Evolutionary conservation across 2,329 filamentous ascomycete genomes (phyloP), one percentile per base, ranked within the genome.

Genomic region (Sporothrix dimorphospora): DNA sequence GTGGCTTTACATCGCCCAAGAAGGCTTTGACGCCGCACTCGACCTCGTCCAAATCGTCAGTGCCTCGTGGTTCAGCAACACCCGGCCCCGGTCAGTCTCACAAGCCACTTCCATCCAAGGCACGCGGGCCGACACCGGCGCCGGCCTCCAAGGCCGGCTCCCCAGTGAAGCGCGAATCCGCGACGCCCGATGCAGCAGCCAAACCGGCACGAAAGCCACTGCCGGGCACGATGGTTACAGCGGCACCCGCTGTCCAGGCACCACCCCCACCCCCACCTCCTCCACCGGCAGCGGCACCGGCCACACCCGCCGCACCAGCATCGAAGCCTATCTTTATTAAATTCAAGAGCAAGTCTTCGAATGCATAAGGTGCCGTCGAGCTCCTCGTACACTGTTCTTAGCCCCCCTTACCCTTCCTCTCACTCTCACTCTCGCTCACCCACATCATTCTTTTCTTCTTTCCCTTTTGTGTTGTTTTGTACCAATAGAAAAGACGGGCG

Each of bases 261-360:
- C 59, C 27, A 9, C 14, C 34, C n/a, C 59, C 27, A 9, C 14
- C 34, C n/a, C 19, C 38, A 42, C 19, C 59, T 7, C 57, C 57
- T 30, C 19, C 57, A 9, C 27, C 55, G 27, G 57, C 57, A 42
- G 38, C 57, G 12, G 40, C 70, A 34, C 9, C 72, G 1, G 61
- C 72, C 7, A 63, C 69, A 21, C 40, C 72, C 1, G 24, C 69
- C 3, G 27, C 68, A 14, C 66, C 74, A 6, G 45, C 51, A 11
- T 66, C 68, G 27, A 75, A 74, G 34, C 70, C 71, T 1, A 75
- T 76, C 11, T 55, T 76, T 11, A 75, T 75, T 42, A 76, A 74
- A 66, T 74, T 76, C 51, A 76, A 76, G 74, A 69, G 71, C 19
- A 76, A 76, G 69, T 38, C 73, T n/a, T 69, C 71, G 3, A 68